A percentile compares a stretch with the other conserved stretches of the same genome.
Evolutionary conservation across 371 early-diverging fungal genomes (phyloP).

Genomic region (Syncephalastrum sp.): DNA sequence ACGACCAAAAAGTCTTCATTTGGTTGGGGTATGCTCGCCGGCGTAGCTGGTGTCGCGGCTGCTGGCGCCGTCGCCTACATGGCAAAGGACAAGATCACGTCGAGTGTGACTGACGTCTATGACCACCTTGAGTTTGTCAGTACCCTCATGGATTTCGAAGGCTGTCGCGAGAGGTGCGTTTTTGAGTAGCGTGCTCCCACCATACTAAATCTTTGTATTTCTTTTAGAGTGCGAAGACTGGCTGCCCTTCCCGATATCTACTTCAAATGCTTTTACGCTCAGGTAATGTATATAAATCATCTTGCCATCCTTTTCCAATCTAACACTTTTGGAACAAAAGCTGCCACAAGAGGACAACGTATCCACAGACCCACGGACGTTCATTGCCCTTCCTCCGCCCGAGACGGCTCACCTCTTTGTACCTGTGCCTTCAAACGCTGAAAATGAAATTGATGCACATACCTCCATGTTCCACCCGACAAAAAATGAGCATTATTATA

Average conservation of each 20-base stretch:
- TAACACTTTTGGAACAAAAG: conserved; percentile 5
- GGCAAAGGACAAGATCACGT: conserved; percentile 35
- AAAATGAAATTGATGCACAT: conserved; percentile 50
- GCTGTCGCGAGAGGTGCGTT: conserved; percentile 32
- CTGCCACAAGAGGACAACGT: conserved; percentile 22
- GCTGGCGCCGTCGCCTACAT: conserved; percentile 49
- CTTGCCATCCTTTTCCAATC: neutral
- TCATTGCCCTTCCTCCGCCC: conserved; percentile 46
- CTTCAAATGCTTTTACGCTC: conserved; percentile 58
- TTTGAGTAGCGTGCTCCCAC: neutral
- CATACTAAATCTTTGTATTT: neutral
- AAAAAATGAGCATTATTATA: conserved; percentile 51
- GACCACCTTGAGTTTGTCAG: conserved; percentile 59
- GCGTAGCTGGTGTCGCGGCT: conserved; percentile 52
- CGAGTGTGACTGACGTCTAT: conserved; percentile 37
- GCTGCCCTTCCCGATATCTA: conserved; percentile 38
- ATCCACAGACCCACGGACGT: conserved; percentile 34
- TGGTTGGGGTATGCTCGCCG: conserved; percentile 51
- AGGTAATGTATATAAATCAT: conserved; percentile 17
- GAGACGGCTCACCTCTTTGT: conserved; percentile 35
- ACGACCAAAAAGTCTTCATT: conserved; percentile 4
- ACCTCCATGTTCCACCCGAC: conserved; percentile 56
- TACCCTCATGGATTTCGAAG: conserved; percentile 33
- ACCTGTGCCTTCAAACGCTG: conserved; percentile 25
- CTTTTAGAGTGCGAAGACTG: conserved; percentile 35